These are phyloP conservation scores for Penicillium soppii DNA, from an alignment of 495 filamentous ascomycete genomes.

Conservation along the genomic window DNA sequence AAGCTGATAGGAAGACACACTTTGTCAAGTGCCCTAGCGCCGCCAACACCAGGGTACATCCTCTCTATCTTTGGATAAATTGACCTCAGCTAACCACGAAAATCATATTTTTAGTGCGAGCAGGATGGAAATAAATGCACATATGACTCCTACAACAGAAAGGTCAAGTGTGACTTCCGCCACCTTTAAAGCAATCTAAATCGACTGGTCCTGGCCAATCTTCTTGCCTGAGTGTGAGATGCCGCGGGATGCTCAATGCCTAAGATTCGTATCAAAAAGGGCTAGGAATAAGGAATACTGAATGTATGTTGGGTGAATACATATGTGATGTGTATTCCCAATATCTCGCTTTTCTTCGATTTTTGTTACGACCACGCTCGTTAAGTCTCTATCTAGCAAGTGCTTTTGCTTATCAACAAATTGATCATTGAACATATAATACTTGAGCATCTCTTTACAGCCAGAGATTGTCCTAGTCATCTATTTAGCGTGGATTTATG, in stretches of 20 bases:
- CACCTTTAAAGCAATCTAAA: background rate
- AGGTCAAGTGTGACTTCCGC: slow-evolving; percentile 2
- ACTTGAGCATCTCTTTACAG: background rate
- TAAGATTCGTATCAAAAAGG: too few relatives aligned
- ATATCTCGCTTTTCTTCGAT: background rate
- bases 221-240: too few relatives aligned
- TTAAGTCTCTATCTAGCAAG: background rate
- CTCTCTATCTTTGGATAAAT: background rate
- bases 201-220: background rate
- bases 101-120: background rate
- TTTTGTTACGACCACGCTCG: background rate
- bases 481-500: background rate
- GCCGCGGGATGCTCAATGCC: too few relatives aligned
- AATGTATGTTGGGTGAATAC: background rate
- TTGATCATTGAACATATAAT: background rate
- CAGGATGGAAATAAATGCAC: background rate
- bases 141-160: background rate
- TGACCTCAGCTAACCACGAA: background rate
- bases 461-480: background rate
- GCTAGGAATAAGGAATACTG: too few relatives aligned
- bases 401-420: background rate
- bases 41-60: background rate
- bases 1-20: background rate
- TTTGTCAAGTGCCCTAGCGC: background rate
- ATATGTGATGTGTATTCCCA: background rate